Base-by-base conservation (phyloP, 2,329 filamentous ascomycete genomes). In the Fusarium coicis region DNA sequence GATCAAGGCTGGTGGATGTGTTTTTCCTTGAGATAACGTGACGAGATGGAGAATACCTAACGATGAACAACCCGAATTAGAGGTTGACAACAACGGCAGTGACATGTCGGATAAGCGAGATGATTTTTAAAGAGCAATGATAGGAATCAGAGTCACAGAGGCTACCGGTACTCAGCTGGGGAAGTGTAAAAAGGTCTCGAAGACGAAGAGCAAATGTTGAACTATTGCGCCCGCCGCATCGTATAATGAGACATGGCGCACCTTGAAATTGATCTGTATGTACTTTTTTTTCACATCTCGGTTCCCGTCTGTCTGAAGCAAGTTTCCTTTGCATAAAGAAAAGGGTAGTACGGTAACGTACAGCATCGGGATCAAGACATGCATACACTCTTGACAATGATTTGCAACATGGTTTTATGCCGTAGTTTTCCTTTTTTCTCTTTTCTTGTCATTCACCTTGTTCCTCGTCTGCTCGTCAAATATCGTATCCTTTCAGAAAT, bases 201-300 rank as follows among this genome's bases (percentile, higher is more conserved):
- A 30, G 28, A 28, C 19, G 42, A n/a, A 36, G 34, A 50, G 23
- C 16, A 42, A 30, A 42, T 37, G 39, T 49, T 23, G 43, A 36
- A 34, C 34, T 39, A 46, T 44, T 28, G 40, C 18, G 43, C 55
- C 30, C 18, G 21, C 36, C 34, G 16, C 43, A 49, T 58, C 50
- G 65, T 69, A 69, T 64, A 53, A 53, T 64, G 65, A 69, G 65
- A 69, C 66, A 69, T 69, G 66, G 65, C 65, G 58, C 52, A 50
- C 21, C 34, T 61, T 68, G 43, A 63, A 54, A 68, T 47, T 62
- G 57, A 61, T 34, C 55, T 50, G 30, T 50, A 50, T n/a, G 46
- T 32, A 49, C 8, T 39, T 50, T 50, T 53, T 47, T 50, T 53
- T 47, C 50, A 69, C 39, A 53, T 40, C 40, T 64, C 40, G 65